phyloP scores from a whole-genome alignment of 495 filamentous ascomycete genomes.

The Talaromyces proteolyticus region DNA sequence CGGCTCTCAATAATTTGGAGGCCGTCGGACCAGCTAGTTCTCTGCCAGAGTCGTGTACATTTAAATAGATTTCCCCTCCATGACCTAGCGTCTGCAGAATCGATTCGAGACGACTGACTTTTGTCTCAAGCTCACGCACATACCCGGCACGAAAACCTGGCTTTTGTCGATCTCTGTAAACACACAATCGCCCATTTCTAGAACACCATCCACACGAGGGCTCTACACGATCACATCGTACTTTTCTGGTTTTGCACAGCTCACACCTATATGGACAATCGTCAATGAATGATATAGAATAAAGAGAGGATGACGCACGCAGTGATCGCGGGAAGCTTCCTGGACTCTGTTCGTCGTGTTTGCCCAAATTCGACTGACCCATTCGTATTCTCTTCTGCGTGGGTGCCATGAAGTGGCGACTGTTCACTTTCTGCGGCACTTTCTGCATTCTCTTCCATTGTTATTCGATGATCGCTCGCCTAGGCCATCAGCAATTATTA shows the following conservation, averaged over 20 bases:
- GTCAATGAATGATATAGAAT: background rate
- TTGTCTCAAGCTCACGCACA: constrained; percentile 66
- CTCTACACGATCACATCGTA: constrained; percentile 27
- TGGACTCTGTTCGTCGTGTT: background rate
- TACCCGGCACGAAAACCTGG: constrained; percentile 68
- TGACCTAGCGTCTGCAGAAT: constrained; percentile 2
- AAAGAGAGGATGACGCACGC: background rate
- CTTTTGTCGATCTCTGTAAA: constrained; percentile 69
- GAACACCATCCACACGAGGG: constrained; percentile 72
- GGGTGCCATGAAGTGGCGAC: background rate
- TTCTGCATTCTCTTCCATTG: background rate
- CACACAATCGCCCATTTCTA: constrained; percentile 58
- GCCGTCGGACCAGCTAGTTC: constrained; percentile 26
- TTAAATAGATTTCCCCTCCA: background rate
- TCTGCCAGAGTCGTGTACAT: background rate
- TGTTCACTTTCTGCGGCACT: background rate
- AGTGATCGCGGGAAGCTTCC: background rate
- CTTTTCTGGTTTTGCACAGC: background rate
- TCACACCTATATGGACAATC: background rate
- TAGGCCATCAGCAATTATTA: background rate
- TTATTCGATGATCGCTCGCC: background rate
- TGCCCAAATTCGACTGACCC: background rate
- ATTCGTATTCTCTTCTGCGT: background rate
- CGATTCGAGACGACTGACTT: constrained; percentile 16
- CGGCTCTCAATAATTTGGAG: constrained; percentile 6